Evolutionary conservation across 2,329 filamentous ascomycete genomes (phyloP).

Genomic region (Byssothecium circinans): DNA sequence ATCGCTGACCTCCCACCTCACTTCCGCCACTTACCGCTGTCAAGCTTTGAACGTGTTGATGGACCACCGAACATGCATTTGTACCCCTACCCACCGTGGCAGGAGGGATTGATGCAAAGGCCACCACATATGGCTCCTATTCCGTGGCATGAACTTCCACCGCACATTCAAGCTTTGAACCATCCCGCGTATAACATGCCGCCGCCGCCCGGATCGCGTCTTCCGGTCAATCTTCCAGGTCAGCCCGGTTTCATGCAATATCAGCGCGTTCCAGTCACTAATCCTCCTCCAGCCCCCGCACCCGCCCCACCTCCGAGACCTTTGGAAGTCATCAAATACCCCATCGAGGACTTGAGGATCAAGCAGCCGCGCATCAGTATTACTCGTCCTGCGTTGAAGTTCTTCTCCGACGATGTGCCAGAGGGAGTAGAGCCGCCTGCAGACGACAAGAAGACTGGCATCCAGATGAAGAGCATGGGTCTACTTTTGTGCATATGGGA

Average conservation of each 20-base stretch:
- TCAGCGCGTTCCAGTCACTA: conserved; percentile 23
- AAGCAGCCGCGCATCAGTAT: conserved; percentile 64
- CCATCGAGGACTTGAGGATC: conserved; percentile 90
- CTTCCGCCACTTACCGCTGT: conserved; percentile 52
- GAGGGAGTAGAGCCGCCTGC: conserved; percentile 42
- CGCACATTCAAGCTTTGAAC: conserved; percentile 14
- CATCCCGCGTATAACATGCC: conserved; percentile 20
- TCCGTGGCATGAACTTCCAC: conserved; percentile 15
- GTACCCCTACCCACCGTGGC: not conserved
- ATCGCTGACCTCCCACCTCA: conserved; percentile 55
- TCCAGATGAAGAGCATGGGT: conserved; percentile 84
- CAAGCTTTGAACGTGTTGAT: not conserved
- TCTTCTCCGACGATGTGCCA: conserved; percentile 66
- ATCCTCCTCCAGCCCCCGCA: conserved; percentile 50
- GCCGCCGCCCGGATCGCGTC: conserved; percentile 19
- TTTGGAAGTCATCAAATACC: conserved; percentile 76
- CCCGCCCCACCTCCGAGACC: conserved; percentile 54
- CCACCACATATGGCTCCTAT: conserved; percentile 9
- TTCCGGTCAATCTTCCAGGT: conserved; percentile 28
- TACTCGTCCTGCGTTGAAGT: conserved; percentile 75
- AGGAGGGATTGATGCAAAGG: not conserved
- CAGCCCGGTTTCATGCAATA: conserved; percentile 49
- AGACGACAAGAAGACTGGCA: conserved; percentile 50
- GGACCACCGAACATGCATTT: conserved; percentile 4
- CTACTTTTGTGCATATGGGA: conserved; percentile 90